Conservation (phyloP, 1,139 yeast genomes). For the Scheffersomyces insectosa region DNA sequence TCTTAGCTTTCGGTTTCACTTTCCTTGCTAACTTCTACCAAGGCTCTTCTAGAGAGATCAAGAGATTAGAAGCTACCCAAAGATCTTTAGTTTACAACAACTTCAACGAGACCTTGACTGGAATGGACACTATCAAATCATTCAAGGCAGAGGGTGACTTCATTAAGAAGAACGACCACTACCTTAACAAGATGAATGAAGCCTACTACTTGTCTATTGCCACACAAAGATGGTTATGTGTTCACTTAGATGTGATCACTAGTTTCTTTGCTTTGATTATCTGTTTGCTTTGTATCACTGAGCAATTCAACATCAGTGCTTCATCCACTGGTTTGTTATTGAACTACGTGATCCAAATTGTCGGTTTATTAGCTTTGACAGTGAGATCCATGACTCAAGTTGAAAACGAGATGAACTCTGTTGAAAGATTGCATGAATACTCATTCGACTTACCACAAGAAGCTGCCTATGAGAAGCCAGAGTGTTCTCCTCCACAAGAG, state of each 20-base stretch:
- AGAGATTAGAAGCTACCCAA: conserved; percentile 45
- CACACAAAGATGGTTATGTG: conserved; percentile 47
- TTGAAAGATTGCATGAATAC: conserved; percentile 45
- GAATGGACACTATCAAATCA: conserved; percentile 45
- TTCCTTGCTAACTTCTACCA: conserved; percentile 42
- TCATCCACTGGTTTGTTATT: conserved; percentile 47
- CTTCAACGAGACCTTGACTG: conserved; percentile 47
- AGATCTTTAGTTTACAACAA: conserved; percentile 48
- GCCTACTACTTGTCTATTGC: conserved; percentile 45
- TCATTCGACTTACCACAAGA: conserved; percentile 59
- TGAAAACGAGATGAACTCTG: conserved; percentile 50
- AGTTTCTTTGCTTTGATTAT: conserved; percentile 40
- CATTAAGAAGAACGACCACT: conserved; percentile 35
- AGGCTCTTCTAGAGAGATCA: conserved; percentile 46
- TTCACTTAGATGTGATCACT: conserved; percentile 42
- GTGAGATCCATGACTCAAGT: conserved; percentile 47
- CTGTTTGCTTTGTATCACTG: conserved; percentile 42
- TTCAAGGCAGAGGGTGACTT: conserved; percentile 34
- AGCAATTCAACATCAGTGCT: conserved; percentile 41
- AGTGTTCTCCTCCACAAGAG: conserved; percentile 50
- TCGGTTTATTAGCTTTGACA: conserved; percentile 43
- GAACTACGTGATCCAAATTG: conserved; percentile 46
- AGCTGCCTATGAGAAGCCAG: conserved; percentile 54
- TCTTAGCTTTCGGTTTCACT: conserved; percentile 31
- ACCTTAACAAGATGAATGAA: conserved; percentile 43